Base-by-base conservation (phyloP, 805 yeast species). In the Spencermartinsiella europaea region DNA sequence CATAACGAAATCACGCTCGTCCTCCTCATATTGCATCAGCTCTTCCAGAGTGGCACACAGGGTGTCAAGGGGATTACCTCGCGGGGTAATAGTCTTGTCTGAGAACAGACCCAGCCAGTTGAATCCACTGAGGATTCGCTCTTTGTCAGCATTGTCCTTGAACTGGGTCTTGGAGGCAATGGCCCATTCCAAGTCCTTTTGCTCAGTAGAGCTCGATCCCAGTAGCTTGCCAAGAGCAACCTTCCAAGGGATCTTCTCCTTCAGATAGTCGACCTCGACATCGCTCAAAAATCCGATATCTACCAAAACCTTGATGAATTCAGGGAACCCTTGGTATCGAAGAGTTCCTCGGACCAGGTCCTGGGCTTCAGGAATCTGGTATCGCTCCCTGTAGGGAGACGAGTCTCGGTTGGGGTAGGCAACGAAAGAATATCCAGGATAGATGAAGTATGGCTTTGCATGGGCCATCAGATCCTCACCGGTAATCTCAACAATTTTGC, bases 361-460 rank as follows among this genome's bases (percentile, higher is more conserved):
- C 64, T 93, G 88, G 57, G 98, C 98, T 75, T 93, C 99, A 56
- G 99, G 99, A 52, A 93, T 93, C 63, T 78, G 69, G 72, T 93
- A 93, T 57, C 90, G 80, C 69, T 90, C 95, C 75, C 80, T 85
- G 79, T 87, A 93, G 48, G 84, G 78, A 50, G 97, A 88, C 35
- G 97, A 90, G 72, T 93, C 99, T 76, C 99, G 85, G 81, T 93
- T 93, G 62, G 99, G 98, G 73, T 93, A 93, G 63, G 89, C 82
- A 48, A 91, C 97, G 56, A 91, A 81, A 34, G 96, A 89, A 64
- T 77, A 93, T 58, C 96, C 99, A 44, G 97, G 96, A 75, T 85
- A 88, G 69, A 93, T 86, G 70, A 80, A 86, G 78, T 93, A 91
- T 42, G 97, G 97, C 69, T 85, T 79, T 51, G 98, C 96, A 57